Percentiles rank a stretch among this genome's conserved stretches.
Evolutionary conservation across 2,329 filamentous ascomycete species (phyloP).

Genomic region (Lecanosticta acicola): DNA sequence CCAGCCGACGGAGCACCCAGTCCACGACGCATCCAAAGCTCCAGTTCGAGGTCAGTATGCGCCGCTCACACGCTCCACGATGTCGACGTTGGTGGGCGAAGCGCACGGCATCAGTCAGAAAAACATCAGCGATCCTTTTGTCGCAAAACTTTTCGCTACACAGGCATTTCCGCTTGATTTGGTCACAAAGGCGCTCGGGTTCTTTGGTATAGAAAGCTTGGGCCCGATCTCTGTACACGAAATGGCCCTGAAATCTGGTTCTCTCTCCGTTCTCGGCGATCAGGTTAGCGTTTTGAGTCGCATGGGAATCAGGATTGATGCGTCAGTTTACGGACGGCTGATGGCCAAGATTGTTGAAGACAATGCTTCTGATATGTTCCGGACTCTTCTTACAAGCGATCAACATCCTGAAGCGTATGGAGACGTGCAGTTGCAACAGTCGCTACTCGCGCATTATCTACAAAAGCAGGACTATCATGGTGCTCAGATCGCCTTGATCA

Average conservation of each 20-base stretch:
- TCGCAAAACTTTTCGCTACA: slow-evolving; percentile 76
- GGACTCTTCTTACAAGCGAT: slow-evolving; percentile 52
- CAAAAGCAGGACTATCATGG: slow-evolving; percentile 46
- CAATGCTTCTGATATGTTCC: slow-evolving; percentile 49
- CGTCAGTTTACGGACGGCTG: slow-evolving; percentile 60
- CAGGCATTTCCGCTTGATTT: slow-evolving; percentile 67
- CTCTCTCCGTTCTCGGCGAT: slow-evolving; percentile 50
- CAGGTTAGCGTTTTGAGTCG: slow-evolving; percentile 58
- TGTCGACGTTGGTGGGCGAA: slow-evolving; percentile 34
- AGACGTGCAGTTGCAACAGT: slow-evolving; percentile 50
- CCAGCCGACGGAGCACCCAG: not conserved
- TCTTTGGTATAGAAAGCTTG: slow-evolving; percentile 65
- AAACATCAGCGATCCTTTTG: slow-evolving; percentile 59
- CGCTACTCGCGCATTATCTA: slow-evolving; percentile 50
- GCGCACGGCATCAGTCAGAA: slow-evolving; percentile 41
- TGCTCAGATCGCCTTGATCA: slow-evolving; percentile 52
- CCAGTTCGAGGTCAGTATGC: slow-evolving; percentile 2
- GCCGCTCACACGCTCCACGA: slow-evolving; percentile 20
- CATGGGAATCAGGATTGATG: slow-evolving; percentile 57
- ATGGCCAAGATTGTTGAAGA: slow-evolving; percentile 58
- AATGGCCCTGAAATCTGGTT: slow-evolving; percentile 61
- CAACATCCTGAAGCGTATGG: slow-evolving; percentile 61
- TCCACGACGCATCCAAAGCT: not conserved
- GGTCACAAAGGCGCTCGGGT: slow-evolving; percentile 62
- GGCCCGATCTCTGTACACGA: slow-evolving; percentile 73